phyloP scores from a whole-genome alignment of 2,329 filamentous ascomycete genomes.

The Verticillium tricorpus region DNA sequence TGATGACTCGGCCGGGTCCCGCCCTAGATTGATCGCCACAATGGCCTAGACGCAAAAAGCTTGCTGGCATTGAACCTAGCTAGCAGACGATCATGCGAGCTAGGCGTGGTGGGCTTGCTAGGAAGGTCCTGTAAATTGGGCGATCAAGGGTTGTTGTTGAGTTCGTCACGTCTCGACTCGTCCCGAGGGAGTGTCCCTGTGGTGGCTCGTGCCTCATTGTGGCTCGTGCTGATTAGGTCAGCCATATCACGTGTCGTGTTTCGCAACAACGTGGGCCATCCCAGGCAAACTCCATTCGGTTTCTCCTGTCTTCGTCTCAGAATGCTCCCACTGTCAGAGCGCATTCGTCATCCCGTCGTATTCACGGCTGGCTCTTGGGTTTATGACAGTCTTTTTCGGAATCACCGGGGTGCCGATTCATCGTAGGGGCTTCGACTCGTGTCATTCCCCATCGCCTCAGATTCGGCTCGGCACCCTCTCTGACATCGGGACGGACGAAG shows the following conservation, averaged over 20 bases:
- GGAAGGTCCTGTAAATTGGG: background rate
- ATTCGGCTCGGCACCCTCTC: background rate
- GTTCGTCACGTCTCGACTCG: background rate
- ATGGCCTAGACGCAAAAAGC: background rate
- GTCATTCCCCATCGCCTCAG: background rate
- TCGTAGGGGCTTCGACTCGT: background rate
- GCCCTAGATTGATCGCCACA: background rate
- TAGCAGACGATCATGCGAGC: background rate
- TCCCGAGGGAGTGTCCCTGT: background rate
- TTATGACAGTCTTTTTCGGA: background rate
- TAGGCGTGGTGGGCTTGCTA: background rate
- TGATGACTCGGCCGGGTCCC: background rate
- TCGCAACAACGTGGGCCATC: background rate
- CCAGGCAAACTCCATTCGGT: background rate
- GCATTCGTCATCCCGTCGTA: background rate
- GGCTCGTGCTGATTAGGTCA: background rate
- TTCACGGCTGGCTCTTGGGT: background rate
- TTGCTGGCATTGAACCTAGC: background rate
- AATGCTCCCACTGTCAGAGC: background rate
- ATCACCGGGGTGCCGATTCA: background rate
- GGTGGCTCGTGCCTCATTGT: background rate
- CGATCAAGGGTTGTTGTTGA: background rate
- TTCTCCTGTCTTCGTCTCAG: background rate
- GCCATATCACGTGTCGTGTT: background rate
- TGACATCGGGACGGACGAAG: too few relatives aligned